Base-by-base conservation (phyloP, 768 basidiomycete species). In the Heimioporus sp. region DNA sequence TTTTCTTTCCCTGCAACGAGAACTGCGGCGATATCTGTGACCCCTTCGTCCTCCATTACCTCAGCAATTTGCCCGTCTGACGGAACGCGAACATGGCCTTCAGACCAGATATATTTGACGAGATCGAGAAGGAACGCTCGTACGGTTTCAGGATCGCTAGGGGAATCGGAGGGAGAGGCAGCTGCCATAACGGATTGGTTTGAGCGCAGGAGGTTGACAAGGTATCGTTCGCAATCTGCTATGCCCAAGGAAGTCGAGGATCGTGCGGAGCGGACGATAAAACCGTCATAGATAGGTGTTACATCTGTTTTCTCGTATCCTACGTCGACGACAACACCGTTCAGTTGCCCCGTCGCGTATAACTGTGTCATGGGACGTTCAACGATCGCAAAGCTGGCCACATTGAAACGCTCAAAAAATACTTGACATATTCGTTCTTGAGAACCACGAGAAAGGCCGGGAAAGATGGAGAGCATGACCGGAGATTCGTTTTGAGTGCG, bases 391-490 rank as follows among this genome's bases (percentile, higher is more conserved):
- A 95, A 82, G 15, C 85, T 90, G 10, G 94, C 86, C 24, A 88
- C 86, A 64, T 94, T 93, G 80, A 95, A 90, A 21, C 90, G 86
- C 65, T 96, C 93, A 61, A 97, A 97, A 71, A 95, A 91, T 36
- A 90, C 77, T 62, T 88, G 91, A 60, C 86, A 87, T 60, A 87
- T 79, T 40, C 78, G 78, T 65, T 94, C 90, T 66, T 87, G 80
- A 10, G 81, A 77, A 35, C 74, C 72, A 47, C 87, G 80, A 21
- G 89, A 80, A 19, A 90, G 79, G 30, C 82, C 80, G 0, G 85
- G 70, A 5, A 78, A 72, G 49, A 95, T 75, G 36, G 86, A 83
- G 51, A 95, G 77, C 31, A 94, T 77, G 49, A 92, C 81, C 2
- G 92, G 90, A 16, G 90, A 93, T 65, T 94, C 91, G 65, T 94